A percentile compares a stretch with the other conserved stretches of the same genome.
Conservation (phyloP, 2,329 filamentous ascomycete species). For the Hymenoscyphus occultus region DNA sequence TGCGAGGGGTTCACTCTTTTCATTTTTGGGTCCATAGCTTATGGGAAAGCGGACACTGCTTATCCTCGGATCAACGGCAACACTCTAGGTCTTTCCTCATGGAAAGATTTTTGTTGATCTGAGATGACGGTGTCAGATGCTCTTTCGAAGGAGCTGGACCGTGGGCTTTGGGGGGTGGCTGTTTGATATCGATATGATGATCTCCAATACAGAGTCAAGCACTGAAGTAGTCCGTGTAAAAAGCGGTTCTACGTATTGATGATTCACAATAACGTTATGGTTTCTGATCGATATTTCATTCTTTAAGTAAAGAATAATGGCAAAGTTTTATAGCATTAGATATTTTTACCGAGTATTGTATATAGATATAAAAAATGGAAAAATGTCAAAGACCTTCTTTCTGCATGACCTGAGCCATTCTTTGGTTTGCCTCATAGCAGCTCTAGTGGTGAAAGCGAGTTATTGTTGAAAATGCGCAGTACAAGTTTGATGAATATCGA, state of each 20-base stretch:
- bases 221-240: conserved; percentile 63
- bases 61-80: conserved; percentile 20
- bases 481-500: no score
- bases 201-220: conserved; percentile 97
- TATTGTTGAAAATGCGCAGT: no score
- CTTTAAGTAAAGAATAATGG: neutral
- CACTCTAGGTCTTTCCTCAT: conserved; percentile 35
- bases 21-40: conserved; percentile 49
- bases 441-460: no score
- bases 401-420: no score
- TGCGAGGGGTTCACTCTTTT: conserved; percentile 72
- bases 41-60: conserved; percentile 48
- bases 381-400: neutral
- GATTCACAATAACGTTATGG: conserved; percentile 49
- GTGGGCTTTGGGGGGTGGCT: conserved; percentile 25
- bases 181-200: conserved; percentile 71
- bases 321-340: neutral
- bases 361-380: neutral
- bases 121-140: conserved; percentile 45
- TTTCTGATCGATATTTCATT: conserved; percentile 44
- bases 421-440: no score
- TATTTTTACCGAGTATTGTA: neutral
- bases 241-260: conserved; percentile 41
- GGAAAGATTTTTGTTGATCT: conserved; percentile 36
- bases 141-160: conserved; percentile 69